These are phyloP conservation scores for Penicillium ochrochloron DNA, from an alignment of 495 filamentous ascomycete species.

Conservation along the genomic window DNA sequence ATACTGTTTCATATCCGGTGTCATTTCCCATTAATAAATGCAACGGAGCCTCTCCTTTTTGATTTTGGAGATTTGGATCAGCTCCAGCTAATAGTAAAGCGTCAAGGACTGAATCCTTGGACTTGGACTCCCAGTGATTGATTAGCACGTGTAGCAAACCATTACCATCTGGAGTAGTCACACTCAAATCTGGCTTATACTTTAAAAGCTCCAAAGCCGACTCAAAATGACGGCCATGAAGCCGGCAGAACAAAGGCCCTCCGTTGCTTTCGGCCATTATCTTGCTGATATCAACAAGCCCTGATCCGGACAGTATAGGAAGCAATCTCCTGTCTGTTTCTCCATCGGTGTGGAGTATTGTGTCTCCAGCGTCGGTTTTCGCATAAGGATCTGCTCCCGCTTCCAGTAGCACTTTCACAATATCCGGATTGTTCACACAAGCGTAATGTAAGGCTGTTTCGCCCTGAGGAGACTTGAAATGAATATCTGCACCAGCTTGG, in stretches of 20 bases:
- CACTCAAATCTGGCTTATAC: neutral
- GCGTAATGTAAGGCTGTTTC: slow-evolving; percentile 23
- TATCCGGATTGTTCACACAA: slow-evolving; percentile 4
- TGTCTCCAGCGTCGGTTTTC: slow-evolving; percentile 16
- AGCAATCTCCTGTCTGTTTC: neutral
- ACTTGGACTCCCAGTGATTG: neutral
- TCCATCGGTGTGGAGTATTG: slow-evolving; percentile 20
- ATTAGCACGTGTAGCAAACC: slow-evolving; percentile 12
- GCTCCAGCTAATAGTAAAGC: slow-evolving; percentile 22
- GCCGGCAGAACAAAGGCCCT: neutral
- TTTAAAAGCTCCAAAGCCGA: neutral
- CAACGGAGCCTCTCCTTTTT: slow-evolving; percentile 21
- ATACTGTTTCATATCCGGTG: neutral
- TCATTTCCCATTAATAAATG: slow-evolving; percentile 4
- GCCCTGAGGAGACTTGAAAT: slow-evolving; percentile 18
- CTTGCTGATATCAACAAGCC: slow-evolving; percentile 21
- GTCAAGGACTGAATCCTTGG: slow-evolving; percentile 9
- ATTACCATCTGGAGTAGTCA: slow-evolving; percentile 11
- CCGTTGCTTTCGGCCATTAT: neutral
- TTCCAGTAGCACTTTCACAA: slow-evolving; percentile 18
- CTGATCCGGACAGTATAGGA: neutral
- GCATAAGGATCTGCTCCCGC: slow-evolving; percentile 25
- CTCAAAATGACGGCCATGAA: neutral
- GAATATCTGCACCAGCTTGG: slow-evolving; percentile 26
- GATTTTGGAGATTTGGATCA: slow-evolving; percentile 25